phyloP scores from a whole-genome alignment of 345 rosid species.

The Rubroshorea leprosula region DNA sequence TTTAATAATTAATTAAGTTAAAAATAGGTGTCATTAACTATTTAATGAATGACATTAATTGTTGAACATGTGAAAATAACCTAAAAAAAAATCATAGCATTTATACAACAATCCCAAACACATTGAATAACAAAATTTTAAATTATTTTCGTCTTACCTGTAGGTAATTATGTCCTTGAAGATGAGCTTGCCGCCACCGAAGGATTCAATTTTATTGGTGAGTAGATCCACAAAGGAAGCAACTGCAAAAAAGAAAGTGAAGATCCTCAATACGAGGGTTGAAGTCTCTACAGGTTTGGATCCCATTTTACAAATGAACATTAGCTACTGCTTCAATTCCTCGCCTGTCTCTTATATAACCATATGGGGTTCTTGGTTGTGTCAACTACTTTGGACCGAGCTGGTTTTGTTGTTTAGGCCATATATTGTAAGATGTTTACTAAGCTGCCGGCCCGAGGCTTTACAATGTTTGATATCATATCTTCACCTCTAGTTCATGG shows the following conservation, averaged over 20 bases:
- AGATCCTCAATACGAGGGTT: slow-evolving; percentile 27
- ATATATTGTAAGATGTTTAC: no score
- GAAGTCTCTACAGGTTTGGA: slow-evolving; percentile 12
- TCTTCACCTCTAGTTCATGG: no score
- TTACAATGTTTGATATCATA: background rate
- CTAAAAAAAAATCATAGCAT: no score
- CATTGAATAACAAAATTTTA: no score
- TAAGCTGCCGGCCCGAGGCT: background rate
- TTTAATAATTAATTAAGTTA: no score
- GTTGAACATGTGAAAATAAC: no score
- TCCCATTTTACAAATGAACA: background rate
- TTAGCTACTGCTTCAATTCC: background rate
- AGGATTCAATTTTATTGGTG: background rate
- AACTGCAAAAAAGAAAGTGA: slow-evolving; percentile 11
- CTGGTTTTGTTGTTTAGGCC: no score
- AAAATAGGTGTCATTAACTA: no score
- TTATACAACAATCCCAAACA: no score
- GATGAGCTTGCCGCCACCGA: slow-evolving; percentile 15
- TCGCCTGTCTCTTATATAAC: background rate
- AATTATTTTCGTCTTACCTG: slow-evolving; percentile 20
- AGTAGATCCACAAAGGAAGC: background rate
- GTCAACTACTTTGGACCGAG: background rate
- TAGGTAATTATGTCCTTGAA: slow-evolving; percentile 30
- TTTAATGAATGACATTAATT: no score
- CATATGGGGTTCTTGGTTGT: background rate